Evolutionary conservation across 768 basidiomycete genomes (phyloP).

Genomic region (Pholiota conissans): DNA sequence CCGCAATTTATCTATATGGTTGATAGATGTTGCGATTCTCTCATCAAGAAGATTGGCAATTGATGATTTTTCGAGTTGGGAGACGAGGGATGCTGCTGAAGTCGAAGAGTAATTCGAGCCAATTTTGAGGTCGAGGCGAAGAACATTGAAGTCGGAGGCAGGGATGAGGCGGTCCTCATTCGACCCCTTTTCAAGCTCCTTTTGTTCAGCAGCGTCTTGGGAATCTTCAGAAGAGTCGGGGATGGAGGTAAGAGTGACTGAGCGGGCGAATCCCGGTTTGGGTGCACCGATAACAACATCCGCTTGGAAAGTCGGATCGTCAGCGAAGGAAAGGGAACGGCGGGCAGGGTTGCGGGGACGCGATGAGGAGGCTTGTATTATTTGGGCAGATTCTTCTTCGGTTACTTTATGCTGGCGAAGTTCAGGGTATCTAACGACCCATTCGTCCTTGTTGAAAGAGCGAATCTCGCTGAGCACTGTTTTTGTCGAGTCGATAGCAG

Average conservation of each 20-base stretch:
- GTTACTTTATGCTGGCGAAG: slow-evolving; percentile 47
- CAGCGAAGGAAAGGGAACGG: slow-evolving; percentile 81
- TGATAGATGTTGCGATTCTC: slow-evolving; percentile 69
- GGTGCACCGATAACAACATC: slow-evolving; percentile 62
- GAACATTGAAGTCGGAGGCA: slow-evolving; percentile 75
- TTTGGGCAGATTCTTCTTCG: slow-evolving; percentile 19
- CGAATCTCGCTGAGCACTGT: slow-evolving; percentile 68
- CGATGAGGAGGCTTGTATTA: slow-evolving; percentile 27
- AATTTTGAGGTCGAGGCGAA: slow-evolving; percentile 91
- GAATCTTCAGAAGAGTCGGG: slow-evolving; percentile 43
- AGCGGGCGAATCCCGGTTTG: slow-evolving; percentile 50
- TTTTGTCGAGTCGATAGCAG: slow-evolving; percentile 75
- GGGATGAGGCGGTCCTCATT: slow-evolving; percentile 37
- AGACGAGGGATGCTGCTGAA: slow-evolving; percentile 72
- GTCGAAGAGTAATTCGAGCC: slow-evolving; percentile 70
- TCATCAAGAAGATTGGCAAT: slow-evolving; percentile 92
- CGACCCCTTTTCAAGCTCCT: slow-evolving; percentile 26
- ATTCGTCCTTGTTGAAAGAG: slow-evolving; percentile 81
- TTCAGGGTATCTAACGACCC: slow-evolving; percentile 89
- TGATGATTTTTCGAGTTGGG: slow-evolving; percentile 89
- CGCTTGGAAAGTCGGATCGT: slow-evolving; percentile 69
- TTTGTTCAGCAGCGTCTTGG: slow-evolving; percentile 26
- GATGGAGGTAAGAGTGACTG: slow-evolving; percentile 58
- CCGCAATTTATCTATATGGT: slow-evolving; percentile 83
- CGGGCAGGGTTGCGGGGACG: slow-evolving; percentile 43